Evolutionary conservation across 2,329 filamentous ascomycete genomes (phyloP), one percentile per base, ranked within the genome.

Genomic region (Aspergillus persii): DNA sequence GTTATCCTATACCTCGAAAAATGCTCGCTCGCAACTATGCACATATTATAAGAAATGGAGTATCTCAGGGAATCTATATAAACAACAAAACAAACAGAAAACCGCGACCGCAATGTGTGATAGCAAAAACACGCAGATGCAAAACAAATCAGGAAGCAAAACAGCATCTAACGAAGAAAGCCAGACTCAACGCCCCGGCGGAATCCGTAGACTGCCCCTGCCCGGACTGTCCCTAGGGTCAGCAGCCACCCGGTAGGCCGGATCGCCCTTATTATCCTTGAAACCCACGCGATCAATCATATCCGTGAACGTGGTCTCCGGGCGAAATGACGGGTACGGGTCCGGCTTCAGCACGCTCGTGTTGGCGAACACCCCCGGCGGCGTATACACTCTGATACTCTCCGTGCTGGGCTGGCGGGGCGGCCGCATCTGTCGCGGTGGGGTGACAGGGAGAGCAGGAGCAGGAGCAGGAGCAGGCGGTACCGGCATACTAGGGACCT

Each of bases 331-430:
- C 7, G 67, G 69, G 53, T 70, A 70, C 15, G 67, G 67, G 29
- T 67, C 65, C 0, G 70, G 74, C 1, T 66, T 68, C 11, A 70
- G 50, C 15, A 69, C 65, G 8, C 68, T 63, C 7, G 62, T 67
- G 54, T 60, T 66, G 58, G 67, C 59, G 56, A 75, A 68, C 44
- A 68, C 67, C 8, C 71, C 71, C 4, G 73, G 74, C 1, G 79
- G 79, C 15, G 77, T 78, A 61, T 79, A 81, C 4, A 81, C 74
- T 54, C 72, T 76, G 61, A 81, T 81, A 61, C 75, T 81, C 62
- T 81, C 79, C 11, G 71, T 78, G 41, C 74, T 79, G 31, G 66
- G 71, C 58, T 70, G 64, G 18, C 69, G 71, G 29, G 50, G 50
- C 55, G 61, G 71, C 67, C 27, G 48, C 50, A 50, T 60, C 50